Percentiles rank a stretch among this genome's conserved stretches.
These are phyloP conservation scores for Penicillium sp. DNA, from an alignment of 2,329 filamentous ascomycete genomes.

Conservation along the genomic window DNA sequence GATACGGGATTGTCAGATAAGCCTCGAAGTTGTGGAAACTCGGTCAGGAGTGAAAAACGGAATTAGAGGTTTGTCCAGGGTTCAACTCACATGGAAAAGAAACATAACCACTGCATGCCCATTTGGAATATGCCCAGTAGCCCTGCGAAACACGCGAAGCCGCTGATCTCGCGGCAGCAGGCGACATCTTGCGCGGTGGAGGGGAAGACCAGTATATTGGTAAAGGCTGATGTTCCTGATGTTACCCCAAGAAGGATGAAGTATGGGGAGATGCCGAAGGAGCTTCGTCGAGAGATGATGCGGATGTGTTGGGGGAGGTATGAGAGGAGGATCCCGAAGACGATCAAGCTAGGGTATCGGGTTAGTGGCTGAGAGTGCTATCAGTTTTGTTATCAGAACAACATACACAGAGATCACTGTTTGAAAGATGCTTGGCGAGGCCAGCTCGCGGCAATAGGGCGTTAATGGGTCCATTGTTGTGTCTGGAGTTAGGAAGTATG, in stretches of 20 bases:
- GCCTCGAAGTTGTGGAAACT: neutral
- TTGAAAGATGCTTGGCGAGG: conserved; percentile 49
- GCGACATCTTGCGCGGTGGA: conserved; percentile 76
- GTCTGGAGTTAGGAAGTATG: conserved; percentile 1
- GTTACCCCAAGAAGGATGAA: conserved; percentile 93
- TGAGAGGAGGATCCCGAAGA: conserved; percentile 84
- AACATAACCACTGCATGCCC: conserved; percentile 87
- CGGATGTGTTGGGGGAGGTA: conserved; percentile 94
- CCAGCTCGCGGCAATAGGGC: conserved; percentile 52
- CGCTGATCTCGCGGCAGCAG: conserved; percentile 79
- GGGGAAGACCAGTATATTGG: conserved; percentile 88
- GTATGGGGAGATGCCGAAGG: conserved; percentile 92
- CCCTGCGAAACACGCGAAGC: conserved; percentile 79
- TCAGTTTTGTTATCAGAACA: neutral
- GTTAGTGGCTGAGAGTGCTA: conserved; percentile 7
- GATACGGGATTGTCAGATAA: conserved; percentile 1
- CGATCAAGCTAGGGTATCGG: conserved; percentile 58
- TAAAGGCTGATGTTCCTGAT: conserved; percentile 82
- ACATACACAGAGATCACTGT: conserved; percentile 22
- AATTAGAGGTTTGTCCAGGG: neutral
- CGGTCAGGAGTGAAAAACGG: neutral
- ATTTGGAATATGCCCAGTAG: conserved; percentile 88
- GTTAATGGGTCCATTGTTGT: conserved; percentile 25
- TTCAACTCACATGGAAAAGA: conserved; percentile 75
- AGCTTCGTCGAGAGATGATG: conserved; percentile 80